Conservation (phyloP, 371 early-diverging fungal genomes). For the Apophysomyces sp. region DNA sequence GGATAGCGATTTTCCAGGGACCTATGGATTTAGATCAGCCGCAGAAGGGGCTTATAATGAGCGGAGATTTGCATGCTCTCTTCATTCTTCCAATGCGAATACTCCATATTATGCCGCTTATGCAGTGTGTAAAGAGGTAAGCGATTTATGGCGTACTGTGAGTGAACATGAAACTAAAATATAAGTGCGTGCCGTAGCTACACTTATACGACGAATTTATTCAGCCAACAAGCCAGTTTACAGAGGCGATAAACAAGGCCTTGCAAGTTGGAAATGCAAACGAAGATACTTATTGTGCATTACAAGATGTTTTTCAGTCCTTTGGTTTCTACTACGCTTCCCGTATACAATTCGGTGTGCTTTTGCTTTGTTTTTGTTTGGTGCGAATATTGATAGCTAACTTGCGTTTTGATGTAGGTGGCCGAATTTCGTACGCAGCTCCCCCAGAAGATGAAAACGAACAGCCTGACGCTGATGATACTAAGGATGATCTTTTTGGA, state of each 20-base stretch:
- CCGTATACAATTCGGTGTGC: not conserved
- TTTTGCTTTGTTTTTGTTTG: not conserved
- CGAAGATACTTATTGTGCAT: not conserved
- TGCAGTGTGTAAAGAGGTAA: not conserved
- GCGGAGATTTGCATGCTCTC: not conserved
- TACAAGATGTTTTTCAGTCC: not conserved
- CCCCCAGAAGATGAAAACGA: not conserved
- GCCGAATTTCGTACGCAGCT: not conserved
- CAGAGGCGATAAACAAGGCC: not conserved
- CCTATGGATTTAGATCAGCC: not conserved
- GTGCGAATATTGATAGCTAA: not conserved
- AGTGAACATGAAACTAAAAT: not conserved
- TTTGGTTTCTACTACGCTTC: not conserved
- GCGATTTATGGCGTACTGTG: not conserved
- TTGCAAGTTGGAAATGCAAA: not conserved
- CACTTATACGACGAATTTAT: not conserved
- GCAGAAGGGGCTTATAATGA: not conserved
- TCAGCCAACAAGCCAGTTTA: not conserved
- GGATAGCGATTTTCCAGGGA: not conserved
- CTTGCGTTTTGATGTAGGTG: not conserved
- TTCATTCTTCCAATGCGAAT: not conserved
- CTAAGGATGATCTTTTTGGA: not conserved
- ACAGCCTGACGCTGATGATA: not conserved
- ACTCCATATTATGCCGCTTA: not conserved
- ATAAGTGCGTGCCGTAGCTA: not conserved